These are phyloP conservation scores for Acanthochlamys bracteata DNA, from an alignment of 106 monocot genomes.

Conservation along the genomic window DNA sequence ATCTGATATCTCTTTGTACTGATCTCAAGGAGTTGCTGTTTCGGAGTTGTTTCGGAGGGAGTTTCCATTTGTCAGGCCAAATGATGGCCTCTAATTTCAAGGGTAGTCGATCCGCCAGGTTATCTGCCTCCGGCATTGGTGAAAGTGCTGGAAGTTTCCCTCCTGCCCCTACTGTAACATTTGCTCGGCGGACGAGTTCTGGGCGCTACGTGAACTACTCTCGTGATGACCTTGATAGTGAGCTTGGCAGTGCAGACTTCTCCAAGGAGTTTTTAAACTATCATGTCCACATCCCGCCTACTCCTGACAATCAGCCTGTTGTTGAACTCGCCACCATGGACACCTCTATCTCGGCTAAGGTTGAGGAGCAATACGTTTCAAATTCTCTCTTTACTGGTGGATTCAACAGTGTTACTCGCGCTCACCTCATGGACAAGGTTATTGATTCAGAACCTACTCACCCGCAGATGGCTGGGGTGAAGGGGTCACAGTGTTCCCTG, in stretches of 20 bases:
- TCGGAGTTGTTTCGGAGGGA: too few relatives aligned
- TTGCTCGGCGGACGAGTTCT: conserved; percentile 42
- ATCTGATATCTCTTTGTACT: too few relatives aligned
- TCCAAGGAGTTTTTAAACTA: conserved; percentile 30
- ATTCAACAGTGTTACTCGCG: conserved; percentile 34
- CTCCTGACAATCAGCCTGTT: conserved; percentile 27
- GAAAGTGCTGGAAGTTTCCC: conserved; percentile 5
- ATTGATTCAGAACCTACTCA: conserved; percentile 39
- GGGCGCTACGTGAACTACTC: conserved; percentile 64
- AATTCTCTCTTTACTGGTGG: conserved; percentile 41
- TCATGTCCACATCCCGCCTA: conserved; percentile 28
- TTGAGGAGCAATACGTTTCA: conserved; percentile 41
- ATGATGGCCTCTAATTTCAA: conserved; percentile 24
- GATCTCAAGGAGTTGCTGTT: too few relatives aligned
- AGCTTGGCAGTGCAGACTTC: conserved; percentile 23
- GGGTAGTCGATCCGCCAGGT: conserved; percentile 33
- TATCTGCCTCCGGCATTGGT: conserved; percentile 6
- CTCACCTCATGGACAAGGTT: conserved; percentile 55
- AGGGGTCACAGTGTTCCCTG: conserved; percentile 43
- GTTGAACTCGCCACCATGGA: conserved; percentile 14
- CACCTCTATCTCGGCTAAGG: conserved; percentile 31
- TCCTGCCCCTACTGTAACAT: conserved; percentile 21
- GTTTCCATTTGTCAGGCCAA: too few relatives aligned
- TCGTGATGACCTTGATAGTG: conserved; percentile 43
- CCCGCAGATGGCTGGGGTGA: conserved; percentile 60